These are phyloP conservation scores for Pinus taeda DNA, from an alignment of 75 land plant genomes.

Conservation along the genomic window DNA sequence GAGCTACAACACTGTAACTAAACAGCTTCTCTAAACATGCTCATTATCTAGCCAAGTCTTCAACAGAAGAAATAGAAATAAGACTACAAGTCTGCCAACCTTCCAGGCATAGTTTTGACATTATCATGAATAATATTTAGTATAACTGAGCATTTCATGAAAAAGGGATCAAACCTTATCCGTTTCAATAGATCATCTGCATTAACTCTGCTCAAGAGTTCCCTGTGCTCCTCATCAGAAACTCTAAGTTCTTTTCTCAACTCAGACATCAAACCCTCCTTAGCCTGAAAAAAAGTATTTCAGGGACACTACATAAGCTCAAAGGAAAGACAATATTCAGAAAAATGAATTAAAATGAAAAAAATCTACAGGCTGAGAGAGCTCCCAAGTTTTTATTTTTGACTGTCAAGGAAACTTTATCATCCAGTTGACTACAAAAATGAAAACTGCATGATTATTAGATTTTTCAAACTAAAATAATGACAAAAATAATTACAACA, in stretches of 20 bases:
- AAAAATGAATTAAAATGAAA: not conserved
- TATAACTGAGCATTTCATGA: not conserved
- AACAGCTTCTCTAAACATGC: not conserved
- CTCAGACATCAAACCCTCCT: slow-evolving; percentile 83
- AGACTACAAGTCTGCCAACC: not conserved
- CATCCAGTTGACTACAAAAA: no score
- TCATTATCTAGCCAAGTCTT: not conserved
- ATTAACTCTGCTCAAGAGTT: slow-evolving; percentile 68
- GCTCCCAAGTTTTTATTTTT: not conserved
- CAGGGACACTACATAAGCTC: not conserved
- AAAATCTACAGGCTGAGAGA: not conserved
- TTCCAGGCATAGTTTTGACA: not conserved
- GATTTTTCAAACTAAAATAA: not conserved
- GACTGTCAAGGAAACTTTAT: no score
- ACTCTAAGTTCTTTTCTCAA: slow-evolving; percentile 87
- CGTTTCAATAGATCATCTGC: slow-evolving; percentile 68
- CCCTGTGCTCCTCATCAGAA: slow-evolving; percentile 92
- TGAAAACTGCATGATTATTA: not conserved
- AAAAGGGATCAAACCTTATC: slow-evolving; percentile 43
- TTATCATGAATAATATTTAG: not conserved
- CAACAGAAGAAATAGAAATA: not conserved
- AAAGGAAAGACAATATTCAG: not conserved
- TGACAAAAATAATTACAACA: not conserved
- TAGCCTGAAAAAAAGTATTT: slow-evolving; percentile 46
- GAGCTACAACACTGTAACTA: not conserved